Percentiles rank a stretch among this genome's conserved stretches.
Evolutionary conservation across 306 rosid species (phyloP).

Genomic region (Casuarina equisetifolia): DNA sequence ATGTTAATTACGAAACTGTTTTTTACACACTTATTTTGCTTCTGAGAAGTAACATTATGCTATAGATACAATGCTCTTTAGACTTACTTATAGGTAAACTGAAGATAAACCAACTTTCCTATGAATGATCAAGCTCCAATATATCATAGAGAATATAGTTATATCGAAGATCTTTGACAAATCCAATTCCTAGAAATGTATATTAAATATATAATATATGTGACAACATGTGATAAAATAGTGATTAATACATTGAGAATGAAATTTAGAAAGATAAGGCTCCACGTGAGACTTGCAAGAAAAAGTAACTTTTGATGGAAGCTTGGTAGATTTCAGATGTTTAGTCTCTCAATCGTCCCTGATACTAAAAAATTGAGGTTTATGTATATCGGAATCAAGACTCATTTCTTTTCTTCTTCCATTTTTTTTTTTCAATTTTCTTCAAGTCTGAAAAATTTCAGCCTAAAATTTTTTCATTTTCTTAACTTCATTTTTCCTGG

Average conservation of each 20-base stretch:
- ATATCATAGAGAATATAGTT: too few relatives aligned
- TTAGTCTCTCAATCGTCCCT: not conserved
- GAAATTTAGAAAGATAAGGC: not conserved
- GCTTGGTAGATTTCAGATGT: not conserved
- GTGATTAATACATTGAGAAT: not conserved
- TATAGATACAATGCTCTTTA: too few relatives aligned
- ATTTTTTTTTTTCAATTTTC: too few relatives aligned
- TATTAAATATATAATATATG: not conserved
- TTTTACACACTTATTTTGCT: not conserved
- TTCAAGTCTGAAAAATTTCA: not conserved
- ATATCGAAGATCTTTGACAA: not conserved
- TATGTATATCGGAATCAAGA: not conserved
- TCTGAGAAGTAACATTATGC: not conserved
- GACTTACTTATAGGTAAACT: too few relatives aligned
- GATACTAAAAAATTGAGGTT: not conserved
- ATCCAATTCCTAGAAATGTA: not conserved
- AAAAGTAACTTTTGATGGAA: not conserved
- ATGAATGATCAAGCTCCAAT: too few relatives aligned
- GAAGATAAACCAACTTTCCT: too few relatives aligned
- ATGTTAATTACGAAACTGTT: not conserved
- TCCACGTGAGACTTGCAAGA: not conserved
- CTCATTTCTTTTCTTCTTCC: too few relatives aligned
- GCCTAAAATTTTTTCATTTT: not conserved
- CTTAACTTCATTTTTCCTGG: not conserved
- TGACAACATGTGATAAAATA: not conserved